Percentiles rank a stretch among this genome's conserved stretches.
Conservation (phyloP, 2,329 filamentous ascomycete species). For the Trichoderma hamatum region DNA sequence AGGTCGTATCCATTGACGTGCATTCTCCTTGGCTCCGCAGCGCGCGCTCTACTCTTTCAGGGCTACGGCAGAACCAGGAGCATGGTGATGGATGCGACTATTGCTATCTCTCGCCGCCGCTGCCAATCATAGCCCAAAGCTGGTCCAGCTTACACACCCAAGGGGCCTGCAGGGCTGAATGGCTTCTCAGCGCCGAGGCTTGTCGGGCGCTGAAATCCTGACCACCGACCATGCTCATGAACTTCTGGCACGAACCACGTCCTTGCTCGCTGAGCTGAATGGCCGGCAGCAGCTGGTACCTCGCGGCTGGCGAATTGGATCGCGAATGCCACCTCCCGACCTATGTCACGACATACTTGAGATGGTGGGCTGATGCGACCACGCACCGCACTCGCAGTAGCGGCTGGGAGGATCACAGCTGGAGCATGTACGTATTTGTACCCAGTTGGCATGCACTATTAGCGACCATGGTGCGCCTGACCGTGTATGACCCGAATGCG, state of each 20-base stretch:
- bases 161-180: constrained; percentile 17
- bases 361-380: constrained; percentile 20
- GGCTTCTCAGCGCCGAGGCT: neutral
- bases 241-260: neutral
- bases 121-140: constrained; percentile 3
- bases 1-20: constrained; percentile 16
- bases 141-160: constrained; percentile 4
- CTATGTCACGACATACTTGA: constrained; percentile 11
- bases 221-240: neutral
- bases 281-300: neutral
- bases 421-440: neutral
- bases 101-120: neutral
- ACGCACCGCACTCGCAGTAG: neutral
- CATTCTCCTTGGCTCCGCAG: constrained; percentile 14
- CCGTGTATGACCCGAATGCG: constrained; percentile 22
- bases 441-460: neutral
- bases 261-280: neutral
- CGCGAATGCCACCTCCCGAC: constrained; percentile 1
- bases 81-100: constrained; percentile 11
- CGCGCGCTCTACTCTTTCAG: constrained; percentile 15
- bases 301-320: neutral
- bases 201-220: neutral
- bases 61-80: constrained; percentile 10
- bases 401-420: neutral
- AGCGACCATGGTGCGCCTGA: constrained; percentile 14